Base-by-base conservation (phyloP, 2,329 filamentous ascomycete genomes). In the Fusarium redolens region DNA sequence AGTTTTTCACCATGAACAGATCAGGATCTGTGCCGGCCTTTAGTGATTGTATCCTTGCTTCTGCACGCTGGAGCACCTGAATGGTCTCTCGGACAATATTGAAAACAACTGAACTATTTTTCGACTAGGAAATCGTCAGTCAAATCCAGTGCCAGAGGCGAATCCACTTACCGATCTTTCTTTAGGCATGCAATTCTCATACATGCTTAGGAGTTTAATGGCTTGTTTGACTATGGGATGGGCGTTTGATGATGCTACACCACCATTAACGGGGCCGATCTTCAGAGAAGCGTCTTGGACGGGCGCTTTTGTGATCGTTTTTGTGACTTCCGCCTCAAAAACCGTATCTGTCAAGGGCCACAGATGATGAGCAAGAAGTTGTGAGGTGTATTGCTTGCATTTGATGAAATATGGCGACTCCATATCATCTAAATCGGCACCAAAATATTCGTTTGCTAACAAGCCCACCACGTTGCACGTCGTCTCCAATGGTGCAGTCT, bases 1-100 rank as follows among this genome's bases (percentile, higher is more conserved):
- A 88, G 80, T 99, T 97, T 76, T 96, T 96, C 77, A 99, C 92
- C 78, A 98, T 91, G 82, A 99, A 99, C 8, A 99, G 88, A 75
- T 97, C 93, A 0, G 93, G 89, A 79, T 98, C 95, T 11, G 92
- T 79, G 28, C 88, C 86, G 62, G 82, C 78, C 72, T 86, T 87
- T 70, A 89, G 90, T 40, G 88, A 88, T 62, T 90, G 88, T 74
- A 97, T 92, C 68, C 89, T 89, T 10, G 87, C 85, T 74, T 95
- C 93, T 33, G 94, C 96, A 56, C 91, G 88, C 71, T 95, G 90
- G 22, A 99, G 88, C 7, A 95, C 95, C 57, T 92, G 84, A 1
- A 95, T 98, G 4, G 95, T 96, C 81, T 97, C 94, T 77, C 96
- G 93, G 31, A 99, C 94, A 73, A 98, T 96, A 60, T 85, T 88